phyloP scores from a whole-genome alignment of 1,139 yeast species.

The Meyerozyma carpophila region DNA sequence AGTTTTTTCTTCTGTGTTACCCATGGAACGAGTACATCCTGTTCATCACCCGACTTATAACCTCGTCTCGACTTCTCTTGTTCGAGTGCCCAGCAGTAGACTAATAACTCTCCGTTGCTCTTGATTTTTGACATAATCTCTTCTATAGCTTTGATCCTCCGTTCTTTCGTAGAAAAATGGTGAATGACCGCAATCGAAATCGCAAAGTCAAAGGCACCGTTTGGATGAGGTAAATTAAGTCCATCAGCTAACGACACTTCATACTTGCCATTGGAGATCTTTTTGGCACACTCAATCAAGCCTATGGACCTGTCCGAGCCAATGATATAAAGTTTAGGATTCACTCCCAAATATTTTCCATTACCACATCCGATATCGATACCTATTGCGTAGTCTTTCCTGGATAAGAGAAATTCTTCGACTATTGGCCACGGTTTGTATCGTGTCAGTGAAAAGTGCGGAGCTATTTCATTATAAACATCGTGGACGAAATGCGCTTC shows the following conservation, averaged over 20 bases:
- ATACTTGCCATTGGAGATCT: constrained; percentile 30
- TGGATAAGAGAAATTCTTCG: constrained; percentile 50
- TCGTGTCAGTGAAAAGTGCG: constrained; percentile 88
- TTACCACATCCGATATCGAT: constrained; percentile 93
- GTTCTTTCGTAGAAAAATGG: constrained; percentile 80
- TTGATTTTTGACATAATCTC: constrained; percentile 60
- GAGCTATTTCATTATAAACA: constrained; percentile 87
- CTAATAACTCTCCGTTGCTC: constrained; percentile 61
- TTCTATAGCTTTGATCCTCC: constrained; percentile 69
- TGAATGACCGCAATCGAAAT: constrained; percentile 94
- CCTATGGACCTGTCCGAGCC: constrained; percentile 88
- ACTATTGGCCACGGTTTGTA: constrained; percentile 99
- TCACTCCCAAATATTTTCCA: constrained; percentile 81
- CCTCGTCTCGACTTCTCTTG: constrained; percentile 85
- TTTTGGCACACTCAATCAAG: constrained; percentile 64
- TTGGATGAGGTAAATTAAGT: constrained; percentile 59
- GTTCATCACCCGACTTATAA: constrained; percentile 84
- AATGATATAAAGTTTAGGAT: constrained; percentile 58
- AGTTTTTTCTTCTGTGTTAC: constrained; percentile 50
- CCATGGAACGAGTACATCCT: constrained; percentile 96
- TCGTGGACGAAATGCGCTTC: constrained; percentile 81
- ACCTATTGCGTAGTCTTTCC: constrained; percentile 36
- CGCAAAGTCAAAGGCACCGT: constrained; percentile 72
- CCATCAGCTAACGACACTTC: constrained; percentile 71
- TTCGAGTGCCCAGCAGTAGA: constrained; percentile 96